A percentile compares a stretch with the other conserved stretches of the same genome.
These are phyloP conservation scores for Aspergillus sp. DNA, from an alignment of 2,329 filamentous ascomycete genomes.

Conservation along the genomic window DNA sequence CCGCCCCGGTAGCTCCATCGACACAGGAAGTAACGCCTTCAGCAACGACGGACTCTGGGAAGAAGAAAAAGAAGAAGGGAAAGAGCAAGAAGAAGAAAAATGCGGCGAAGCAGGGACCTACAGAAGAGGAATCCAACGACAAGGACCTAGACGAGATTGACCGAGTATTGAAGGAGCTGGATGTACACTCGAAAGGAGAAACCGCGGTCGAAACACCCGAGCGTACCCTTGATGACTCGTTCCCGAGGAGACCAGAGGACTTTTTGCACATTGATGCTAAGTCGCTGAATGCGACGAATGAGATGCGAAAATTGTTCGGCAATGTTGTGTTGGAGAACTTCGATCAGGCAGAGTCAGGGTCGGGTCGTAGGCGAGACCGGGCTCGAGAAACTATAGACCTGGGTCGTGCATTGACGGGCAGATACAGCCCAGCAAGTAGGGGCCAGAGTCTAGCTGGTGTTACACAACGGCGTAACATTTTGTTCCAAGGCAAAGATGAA, in stretches of 20 bases:
- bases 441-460: conserved; percentile 68
- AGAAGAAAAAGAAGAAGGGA: conserved; percentile 54
- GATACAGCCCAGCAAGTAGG: conserved; percentile 55
- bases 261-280: conserved; percentile 65
- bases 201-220: conserved; percentile 33
- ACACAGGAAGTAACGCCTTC: conserved; percentile 21
- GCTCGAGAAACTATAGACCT: conserved; percentile 49
- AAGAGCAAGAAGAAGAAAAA: conserved; percentile 64
- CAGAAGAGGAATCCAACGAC: conserved; percentile 26
- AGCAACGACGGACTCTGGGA: conserved; percentile 20
- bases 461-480: conserved; percentile 73
- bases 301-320: conserved; percentile 80
- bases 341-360: conserved; percentile 48
- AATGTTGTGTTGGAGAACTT: conserved; percentile 61
- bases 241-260: conserved; percentile 45
- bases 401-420: conserved; percentile 56
- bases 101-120: conserved; percentile 38
- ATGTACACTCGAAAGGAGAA: conserved; percentile 38
- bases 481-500: conserved; percentile 81
- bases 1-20: conserved; percentile 13
- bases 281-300: conserved; percentile 81
- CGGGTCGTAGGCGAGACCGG: conserved; percentile 57
- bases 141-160: conserved; percentile 64
- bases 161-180: conserved; percentile 60
- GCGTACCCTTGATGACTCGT: conserved; percentile 33